Evolutionary conservation across 2,329 filamentous ascomycete genomes (phyloP), one percentile per base, ranked within the genome.

Genomic region (Fusarium nodosum): DNA sequence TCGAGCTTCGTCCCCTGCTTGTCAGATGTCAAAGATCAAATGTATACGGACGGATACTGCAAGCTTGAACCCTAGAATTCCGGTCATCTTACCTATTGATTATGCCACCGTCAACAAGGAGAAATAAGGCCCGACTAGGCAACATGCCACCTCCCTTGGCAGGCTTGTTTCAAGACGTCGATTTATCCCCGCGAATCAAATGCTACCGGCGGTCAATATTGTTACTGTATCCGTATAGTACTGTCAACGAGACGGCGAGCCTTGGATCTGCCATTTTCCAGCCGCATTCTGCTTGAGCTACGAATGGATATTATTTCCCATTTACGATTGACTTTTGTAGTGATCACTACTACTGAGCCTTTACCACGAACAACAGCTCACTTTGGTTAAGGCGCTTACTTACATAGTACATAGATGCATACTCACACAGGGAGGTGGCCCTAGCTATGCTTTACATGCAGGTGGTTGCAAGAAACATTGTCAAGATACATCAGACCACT

Each of bases 71-170:
- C 39, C 26, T 65, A 33, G 34, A 38, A 46, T 48, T 46, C 31
- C 54, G 36, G 56, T 53, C 38, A 33, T 41, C 44, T 57, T 67
- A 44, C 50, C 60, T 63, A 64, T 61, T 54, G 47, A 68, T 65
- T 57, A 64, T 56, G 54, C 56, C 34, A 11, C 62, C 22, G 30
- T 60, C 36, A 30, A 56, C 38, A 30, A 65, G 22, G 22, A 22
- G 59, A 72, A 66, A 71, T 72, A 72, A 71, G 68, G 68, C 68
- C 68, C 68, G 68, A 72, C 68, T 71, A 44, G 60, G 46, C 56
- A 69, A 69, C 68, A 71, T 66, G 60, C 64, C 68, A 71, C 56
- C 56, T 26, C 26, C 26, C 51, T 52, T 52, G 24, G 34, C 46
- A 47, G 16, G 39, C n/a, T 38, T 65, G 54, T 48, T 65, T 48